A percentile compares a stretch with the other conserved stretches of the same genome.
Conservation (phyloP, 2,329 filamentous ascomycete species). For the Aureobasidium lini region DNA sequence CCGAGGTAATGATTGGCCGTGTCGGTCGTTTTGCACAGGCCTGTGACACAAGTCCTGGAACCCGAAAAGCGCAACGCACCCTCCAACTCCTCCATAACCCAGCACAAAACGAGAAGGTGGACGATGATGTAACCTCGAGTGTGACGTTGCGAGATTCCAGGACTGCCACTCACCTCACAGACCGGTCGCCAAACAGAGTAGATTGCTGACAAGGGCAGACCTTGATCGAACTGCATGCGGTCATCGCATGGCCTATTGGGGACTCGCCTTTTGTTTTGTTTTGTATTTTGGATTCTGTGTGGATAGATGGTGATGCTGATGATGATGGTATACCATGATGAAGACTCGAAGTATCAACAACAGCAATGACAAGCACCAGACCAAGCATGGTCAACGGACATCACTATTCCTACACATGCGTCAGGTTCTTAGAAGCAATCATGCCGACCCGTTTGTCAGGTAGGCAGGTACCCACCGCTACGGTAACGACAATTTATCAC, state of each 20-base stretch:
- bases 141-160: not conserved
- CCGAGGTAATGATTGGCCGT: not conserved
- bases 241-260: not conserved
- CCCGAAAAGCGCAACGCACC: not conserved
- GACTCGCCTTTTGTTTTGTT: not conserved
- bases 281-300: not conserved
- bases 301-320: not conserved
- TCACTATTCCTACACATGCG: not conserved
- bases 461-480: not conserved
- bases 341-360: not conserved
- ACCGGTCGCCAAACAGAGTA: not conserved
- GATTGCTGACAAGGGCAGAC: not conserved
- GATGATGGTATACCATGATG: not conserved
- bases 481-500: constrained; percentile 9
- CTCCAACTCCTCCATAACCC: not conserved
- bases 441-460: not conserved
- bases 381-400: not conserved
- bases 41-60: constrained; percentile 1
- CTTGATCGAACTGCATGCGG: not conserved
- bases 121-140: not conserved
- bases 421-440: not conserved
- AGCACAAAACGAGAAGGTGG: not conserved
- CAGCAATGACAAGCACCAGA: not conserved
- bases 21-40: not conserved
- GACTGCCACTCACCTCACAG: not conserved